Evolutionary conservation across 805 yeast genomes (phyloP), one percentile per base, ranked within the genome.

Genomic region (Nakazawaea ambrosiae): DNA sequence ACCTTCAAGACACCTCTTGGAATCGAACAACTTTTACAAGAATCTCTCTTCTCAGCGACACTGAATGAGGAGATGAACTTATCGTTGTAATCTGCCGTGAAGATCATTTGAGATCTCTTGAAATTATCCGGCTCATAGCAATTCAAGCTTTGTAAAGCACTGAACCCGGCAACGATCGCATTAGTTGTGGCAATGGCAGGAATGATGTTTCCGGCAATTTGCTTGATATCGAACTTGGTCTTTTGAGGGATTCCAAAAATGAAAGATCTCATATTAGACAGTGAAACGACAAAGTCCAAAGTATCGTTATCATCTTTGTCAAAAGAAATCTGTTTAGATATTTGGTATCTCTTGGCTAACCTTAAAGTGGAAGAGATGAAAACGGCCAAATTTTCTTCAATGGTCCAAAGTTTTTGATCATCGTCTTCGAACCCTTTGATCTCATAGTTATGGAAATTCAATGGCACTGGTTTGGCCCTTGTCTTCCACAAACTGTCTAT

Each of bases 101-200:
- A 69, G 36, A 81, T 59, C 71, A 77, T 61, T 14, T 34, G 39
- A 29, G 73, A 66, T 7, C 57, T 54, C 2, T 49, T 45, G 7
- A 57, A 46, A 11, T 58, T 55, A 2, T 58, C 56, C 20, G 56
- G 46, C 2, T 51, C 49, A 46, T 62, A 81, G 50, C 37, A 75
- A 55, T 54, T 73, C 33, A 88, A 60, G 0, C 95, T 82, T 27
- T 81, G 75, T 27, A 90, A 55, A 3, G 88, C 79, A 12, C 92
- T 81, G 47, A 87, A 72, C 0, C 98, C 98, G 0, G 96, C 88
- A 48, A 92, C 80, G 11, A 92, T 81, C 1, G 98, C 97, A 57
- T 92, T 92, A 3, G 97, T 90, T 2, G 98, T 92, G 5, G 98
- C 97, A 48, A 94, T 89, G 0, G 98, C 98, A 0, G 99, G 98